Conservation (phyloP, 257 asterid species). For the Solanum neorickii region DNA sequence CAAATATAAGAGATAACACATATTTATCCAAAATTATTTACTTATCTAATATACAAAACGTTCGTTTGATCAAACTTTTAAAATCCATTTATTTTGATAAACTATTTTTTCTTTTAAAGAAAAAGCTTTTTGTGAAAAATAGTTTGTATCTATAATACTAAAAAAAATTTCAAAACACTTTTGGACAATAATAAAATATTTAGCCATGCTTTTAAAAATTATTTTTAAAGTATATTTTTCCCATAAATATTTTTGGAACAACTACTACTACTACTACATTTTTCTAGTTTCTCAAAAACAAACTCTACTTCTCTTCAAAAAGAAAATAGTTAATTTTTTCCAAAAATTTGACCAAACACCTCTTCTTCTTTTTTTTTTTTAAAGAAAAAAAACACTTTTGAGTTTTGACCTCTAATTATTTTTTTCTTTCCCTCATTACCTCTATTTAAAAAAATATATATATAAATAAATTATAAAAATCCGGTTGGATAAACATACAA, state of each 20-base stretch:
- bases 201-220: neutral
- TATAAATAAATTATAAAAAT: neutral
- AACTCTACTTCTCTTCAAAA: neutral
- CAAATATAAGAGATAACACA: neutral
- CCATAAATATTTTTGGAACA: neutral
- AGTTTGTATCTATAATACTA: neutral
- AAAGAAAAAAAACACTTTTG: neutral
- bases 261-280: neutral
- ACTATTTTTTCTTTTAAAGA: no score
- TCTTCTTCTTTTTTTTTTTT: no score
- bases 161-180: neutral
- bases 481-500: neutral
- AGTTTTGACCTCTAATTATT: neutral
- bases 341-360: neutral
- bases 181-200: neutral
- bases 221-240: neutral
- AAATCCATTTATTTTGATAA: no score
- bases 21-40: neutral
- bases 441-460: neutral
- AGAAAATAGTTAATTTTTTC: neutral
- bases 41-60: neutral
- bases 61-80: neutral
- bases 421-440: neutral
- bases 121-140: no score
- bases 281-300: neutral